Conservation (phyloP, 177 flowering plant species). For the Vitis hybrid region DNA sequence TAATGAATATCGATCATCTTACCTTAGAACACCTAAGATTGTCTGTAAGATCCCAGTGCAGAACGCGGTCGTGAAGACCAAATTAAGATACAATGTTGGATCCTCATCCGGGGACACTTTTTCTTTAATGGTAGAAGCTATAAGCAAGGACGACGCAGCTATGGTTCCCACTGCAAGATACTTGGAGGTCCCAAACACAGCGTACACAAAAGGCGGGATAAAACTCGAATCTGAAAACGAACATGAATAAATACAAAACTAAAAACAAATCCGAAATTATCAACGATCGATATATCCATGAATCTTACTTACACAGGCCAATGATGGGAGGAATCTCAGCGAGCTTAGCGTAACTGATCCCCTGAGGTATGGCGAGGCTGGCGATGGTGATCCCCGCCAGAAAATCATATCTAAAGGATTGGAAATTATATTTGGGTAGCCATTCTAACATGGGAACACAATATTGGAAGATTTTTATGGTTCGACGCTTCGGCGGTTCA, state of each 20-base stretch:
- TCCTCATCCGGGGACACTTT: slow-evolving; percentile 27
- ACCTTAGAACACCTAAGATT: slow-evolving; percentile 72
- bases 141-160: slow-evolving; percentile 70
- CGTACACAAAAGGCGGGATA: slow-evolving; percentile 81
- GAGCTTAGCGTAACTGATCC: slow-evolving; percentile 90
- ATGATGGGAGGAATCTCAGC: slow-evolving; percentile 52
- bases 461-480: slow-evolving; percentile 38
- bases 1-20: background rate
- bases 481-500: slow-evolving; percentile 11
- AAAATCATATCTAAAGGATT: slow-evolving; percentile 46
- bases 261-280: background rate
- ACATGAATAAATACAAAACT: background rate
- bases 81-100: slow-evolving; percentile 53
- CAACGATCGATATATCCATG: too few species aligned
- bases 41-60: slow-evolving; percentile 70
- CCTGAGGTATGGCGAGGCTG: slow-evolving; percentile 90
- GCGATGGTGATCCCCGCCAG: slow-evolving; percentile 84
- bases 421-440: slow-evolving; percentile 53
- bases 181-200: slow-evolving; percentile 79
- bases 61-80: slow-evolving; percentile 73
- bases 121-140: slow-evolving; percentile 38
- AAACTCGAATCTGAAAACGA: slow-evolving; percentile 75
- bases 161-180: slow-evolving; percentile 81
- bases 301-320: slow-evolving; percentile 61
- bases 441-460: slow-evolving; percentile 71